A percentile compares a stretch with the other conserved stretches of the same genome.
These are phyloP conservation scores for Trypanosoma scelopori DNA, from an alignment of 208 protist species.

Conservation along the genomic window DNA sequence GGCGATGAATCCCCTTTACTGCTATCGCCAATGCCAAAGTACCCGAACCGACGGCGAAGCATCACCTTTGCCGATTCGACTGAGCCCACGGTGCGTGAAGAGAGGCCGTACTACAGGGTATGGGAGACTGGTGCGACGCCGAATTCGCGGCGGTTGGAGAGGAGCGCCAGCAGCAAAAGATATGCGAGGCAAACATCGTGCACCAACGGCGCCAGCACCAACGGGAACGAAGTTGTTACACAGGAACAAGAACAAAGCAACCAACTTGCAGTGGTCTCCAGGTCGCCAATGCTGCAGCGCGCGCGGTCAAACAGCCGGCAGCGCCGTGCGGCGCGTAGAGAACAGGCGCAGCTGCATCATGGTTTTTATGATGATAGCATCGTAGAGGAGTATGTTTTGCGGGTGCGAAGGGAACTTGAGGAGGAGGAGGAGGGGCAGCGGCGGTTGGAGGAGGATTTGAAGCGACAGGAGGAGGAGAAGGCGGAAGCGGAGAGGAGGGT, in stretches of 20 bases:
- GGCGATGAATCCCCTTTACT: conserved; percentile 65
- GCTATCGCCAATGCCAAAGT: conserved; percentile 78
- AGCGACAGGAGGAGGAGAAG: conserved; percentile 44
- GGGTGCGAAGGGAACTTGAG: conserved; percentile 43
- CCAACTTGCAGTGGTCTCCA: neutral
- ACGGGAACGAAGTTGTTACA: neutral
- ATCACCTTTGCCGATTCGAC: conserved; percentile 75
- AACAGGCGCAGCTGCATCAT: conserved; percentile 78
- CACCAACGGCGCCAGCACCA: conserved; percentile 8
- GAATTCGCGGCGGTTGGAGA: conserved; percentile 13
- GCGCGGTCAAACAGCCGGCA: conserved; percentile 78
- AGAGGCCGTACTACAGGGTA: conserved; percentile 71
- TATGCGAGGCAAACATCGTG: conserved; percentile 1
- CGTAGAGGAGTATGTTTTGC: conserved; percentile 84
- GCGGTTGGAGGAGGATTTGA: conserved; percentile 33
- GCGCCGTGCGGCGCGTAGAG: conserved; percentile 63
- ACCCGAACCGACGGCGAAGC: conserved; percentile 71
- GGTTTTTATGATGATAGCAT: conserved; percentile 91
- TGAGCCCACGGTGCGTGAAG: conserved; percentile 47
- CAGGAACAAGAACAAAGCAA: neutral
- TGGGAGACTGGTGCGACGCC: conserved; percentile 29
- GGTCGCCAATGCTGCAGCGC: conserved; percentile 36
- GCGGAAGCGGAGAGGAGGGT: conserved; percentile 42
- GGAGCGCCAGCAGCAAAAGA: neutral
- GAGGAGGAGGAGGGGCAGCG: conserved; percentile 38